A percentile compares a stretch with the other conserved stretches of the same genome.
These are phyloP conservation scores for Quercus tomentella DNA, from an alignment of 331 rosid species.

Conservation along the genomic window DNA sequence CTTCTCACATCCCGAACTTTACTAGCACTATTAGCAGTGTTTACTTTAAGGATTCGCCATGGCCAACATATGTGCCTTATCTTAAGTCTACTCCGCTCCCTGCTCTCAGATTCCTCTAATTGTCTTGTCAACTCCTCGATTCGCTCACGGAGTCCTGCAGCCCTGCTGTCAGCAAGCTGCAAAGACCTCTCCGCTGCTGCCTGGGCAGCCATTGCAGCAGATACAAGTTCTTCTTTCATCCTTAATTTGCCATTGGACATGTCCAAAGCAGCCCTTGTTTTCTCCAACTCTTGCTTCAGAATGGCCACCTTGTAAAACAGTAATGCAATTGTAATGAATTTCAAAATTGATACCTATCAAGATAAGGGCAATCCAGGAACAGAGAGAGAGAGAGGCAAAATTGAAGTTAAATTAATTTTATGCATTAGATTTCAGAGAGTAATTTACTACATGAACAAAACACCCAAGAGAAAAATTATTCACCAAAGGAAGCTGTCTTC, in stretches of 20 bases:
- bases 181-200: slow-evolving; percentile 80
- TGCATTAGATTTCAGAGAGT: background rate
- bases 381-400: background rate
- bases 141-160: slow-evolving; percentile 45
- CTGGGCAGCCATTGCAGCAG: slow-evolving; percentile 70
- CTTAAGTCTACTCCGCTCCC: slow-evolving; percentile 36
- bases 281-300: slow-evolving; percentile 71
- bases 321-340: background rate
- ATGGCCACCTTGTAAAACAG: slow-evolving; percentile 45
- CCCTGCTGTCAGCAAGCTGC: slow-evolving; percentile 61
- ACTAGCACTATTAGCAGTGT: slow-evolving; percentile 21
- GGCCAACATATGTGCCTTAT: slow-evolving; percentile 74
- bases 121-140: slow-evolving; percentile 60
- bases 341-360: background rate
- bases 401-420: background rate
- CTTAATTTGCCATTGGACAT: slow-evolving; percentile 58
- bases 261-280: slow-evolving; percentile 58
- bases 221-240: slow-evolving; percentile 73
- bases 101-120: slow-evolving; percentile 62
- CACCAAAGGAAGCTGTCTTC: background rate
- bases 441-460: no score
- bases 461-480: background rate
- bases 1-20: slow-evolving; percentile 33
- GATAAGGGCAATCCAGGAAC: background rate
- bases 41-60: slow-evolving; percentile 53